Percentiles rank a stretch among this genome's conserved stretches.
phyloP scores from a whole-genome alignment of 1,284 basidiomycete species.

The Ceratobasidium sp. region DNA sequence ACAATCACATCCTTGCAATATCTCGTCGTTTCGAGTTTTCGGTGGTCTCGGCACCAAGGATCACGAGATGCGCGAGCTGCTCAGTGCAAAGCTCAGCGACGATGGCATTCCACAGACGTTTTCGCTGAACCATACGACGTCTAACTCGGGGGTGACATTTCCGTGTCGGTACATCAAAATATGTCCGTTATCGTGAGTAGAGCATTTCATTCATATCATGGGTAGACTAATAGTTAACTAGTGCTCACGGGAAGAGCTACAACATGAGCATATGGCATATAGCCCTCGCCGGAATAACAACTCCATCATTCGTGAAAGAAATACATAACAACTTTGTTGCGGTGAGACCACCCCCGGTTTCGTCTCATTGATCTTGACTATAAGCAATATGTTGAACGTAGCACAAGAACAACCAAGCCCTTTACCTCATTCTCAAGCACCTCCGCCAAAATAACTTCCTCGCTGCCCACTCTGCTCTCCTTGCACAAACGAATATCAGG shows the following conservation, averaged over 20 bases:
- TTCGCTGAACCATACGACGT: slow-evolving; percentile 64
- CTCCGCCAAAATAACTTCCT: slow-evolving; percentile 80
- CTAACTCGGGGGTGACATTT: slow-evolving; percentile 67
- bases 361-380: not conserved
- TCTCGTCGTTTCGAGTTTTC: slow-evolving; percentile 80
- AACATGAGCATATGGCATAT: slow-evolving; percentile 84
- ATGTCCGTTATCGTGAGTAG: slow-evolving; percentile 71
- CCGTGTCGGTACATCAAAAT: slow-evolving; percentile 79
- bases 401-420: slow-evolving; percentile 73
- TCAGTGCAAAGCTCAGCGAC: slow-evolving; percentile 73
- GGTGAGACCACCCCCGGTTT: slow-evolving; percentile 59
- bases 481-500: slow-evolving; percentile 67
- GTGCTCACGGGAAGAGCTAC: slow-evolving; percentile 76
- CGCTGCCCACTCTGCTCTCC: slow-evolving; percentile 72
- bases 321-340: slow-evolving; percentile 68
- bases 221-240: slow-evolving; percentile 51
- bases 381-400: slow-evolving; percentile 52
- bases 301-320: slow-evolving; percentile 67
- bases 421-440: slow-evolving; percentile 81
- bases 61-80: slow-evolving; percentile 49
- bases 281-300: slow-evolving; percentile 68
- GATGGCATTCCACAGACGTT: slow-evolving; percentile 74
- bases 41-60: slow-evolving; percentile 56
- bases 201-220: slow-evolving; percentile 10
- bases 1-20: slow-evolving; percentile 80